Evolutionary conservation across 805 yeast genomes (phyloP), one percentile per base, ranked within the genome.

Genomic region (Maudiozyma saulgeensis): DNA sequence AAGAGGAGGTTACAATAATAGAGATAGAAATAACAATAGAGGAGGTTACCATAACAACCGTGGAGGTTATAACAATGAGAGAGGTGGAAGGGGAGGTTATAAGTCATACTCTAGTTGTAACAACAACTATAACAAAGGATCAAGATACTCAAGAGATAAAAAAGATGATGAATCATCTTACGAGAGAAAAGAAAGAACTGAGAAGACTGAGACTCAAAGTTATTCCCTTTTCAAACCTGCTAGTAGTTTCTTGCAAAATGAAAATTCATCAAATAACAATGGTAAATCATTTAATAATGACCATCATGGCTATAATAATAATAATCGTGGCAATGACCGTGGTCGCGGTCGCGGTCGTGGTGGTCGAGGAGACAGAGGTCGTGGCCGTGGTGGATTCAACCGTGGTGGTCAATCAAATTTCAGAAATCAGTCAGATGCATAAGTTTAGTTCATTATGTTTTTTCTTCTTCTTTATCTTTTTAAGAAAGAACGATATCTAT

Each of bases 221-320:
- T 49, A 49, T 37, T 62, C 66, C 15, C 49, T 63, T 32, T 64
- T 64, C 47, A 59, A 59, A 47, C 68, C 68, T 40, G 68, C 68
- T 21, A 61, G 66, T 51, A 63, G 67, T 41, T 64, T 64, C 50
- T 51, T 64, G 42, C 49, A 56, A 39, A 51, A 46, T 23, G 49
- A 35, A 8, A 31, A 26, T 28, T 19, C 34, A 6, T 37, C 43
- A 40, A 46, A 40, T 28, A 37, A 40, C 8, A 39, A 21, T 16
- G 35, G 51, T 8, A 47, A 39, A 12, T 52, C 51, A 28, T 49
- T 42, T 32, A 25, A 51, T 38, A 47, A 42, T 41, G 48, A 52
- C 25, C 44, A 46, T 23, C 53, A 54, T 41, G 56, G 31, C 13
- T 15, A 15, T 8, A 53, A 51, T 32, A 53, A 51, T 32, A 49